These are phyloP conservation scores for Acorus calamus DNA, from an alignment of 106 monocot species.

Conservation along the genomic window DNA sequence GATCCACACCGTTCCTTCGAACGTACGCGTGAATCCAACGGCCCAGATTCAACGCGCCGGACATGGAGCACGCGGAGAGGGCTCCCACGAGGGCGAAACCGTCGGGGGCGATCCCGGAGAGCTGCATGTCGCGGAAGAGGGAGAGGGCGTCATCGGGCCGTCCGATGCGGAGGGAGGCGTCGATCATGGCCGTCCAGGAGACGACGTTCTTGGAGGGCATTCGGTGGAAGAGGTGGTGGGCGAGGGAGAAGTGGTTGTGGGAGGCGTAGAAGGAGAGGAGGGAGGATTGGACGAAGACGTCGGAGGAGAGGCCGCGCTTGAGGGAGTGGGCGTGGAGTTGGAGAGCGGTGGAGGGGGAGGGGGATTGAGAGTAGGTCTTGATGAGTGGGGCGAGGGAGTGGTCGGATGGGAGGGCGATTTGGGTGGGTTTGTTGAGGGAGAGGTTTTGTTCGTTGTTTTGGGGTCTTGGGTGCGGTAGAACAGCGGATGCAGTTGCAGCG, in stretches of 20 bases:
- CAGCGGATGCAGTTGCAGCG: too few species aligned
- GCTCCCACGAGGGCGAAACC: slow-evolving; percentile 15
- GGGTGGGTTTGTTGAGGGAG: too few species aligned
- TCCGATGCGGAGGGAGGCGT: slow-evolving; percentile 1
- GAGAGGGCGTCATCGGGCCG: slow-evolving; percentile 9
- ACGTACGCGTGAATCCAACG: slow-evolving; percentile 10
- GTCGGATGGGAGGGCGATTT: too few species aligned
- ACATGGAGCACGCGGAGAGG: slow-evolving; percentile 11
- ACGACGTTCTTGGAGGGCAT: slow-evolving; percentile 13
- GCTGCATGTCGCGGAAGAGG: slow-evolving; percentile 13
- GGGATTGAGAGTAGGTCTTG: too few species aligned
- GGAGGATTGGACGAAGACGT: too few species aligned
- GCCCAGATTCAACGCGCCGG: slow-evolving; percentile 7
- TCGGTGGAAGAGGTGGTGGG: slow-evolving; percentile 10
- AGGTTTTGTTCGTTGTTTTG: too few species aligned
- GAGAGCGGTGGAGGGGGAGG: too few species aligned
- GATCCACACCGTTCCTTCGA: slow-evolving; percentile 2
- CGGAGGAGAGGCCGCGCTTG: too few species aligned
- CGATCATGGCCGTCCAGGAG: slow-evolving; percentile 22
- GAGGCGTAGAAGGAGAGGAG: not conserved
- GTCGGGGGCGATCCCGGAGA: slow-evolving; percentile 4
- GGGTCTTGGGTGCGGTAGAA: too few species aligned
- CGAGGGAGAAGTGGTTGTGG: slow-evolving; percentile 5
- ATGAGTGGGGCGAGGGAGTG: too few species aligned
- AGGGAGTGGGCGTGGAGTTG: too few species aligned